Conservation (phyloP, 257 asterid species). For the Nicotiana undulata region DNA sequence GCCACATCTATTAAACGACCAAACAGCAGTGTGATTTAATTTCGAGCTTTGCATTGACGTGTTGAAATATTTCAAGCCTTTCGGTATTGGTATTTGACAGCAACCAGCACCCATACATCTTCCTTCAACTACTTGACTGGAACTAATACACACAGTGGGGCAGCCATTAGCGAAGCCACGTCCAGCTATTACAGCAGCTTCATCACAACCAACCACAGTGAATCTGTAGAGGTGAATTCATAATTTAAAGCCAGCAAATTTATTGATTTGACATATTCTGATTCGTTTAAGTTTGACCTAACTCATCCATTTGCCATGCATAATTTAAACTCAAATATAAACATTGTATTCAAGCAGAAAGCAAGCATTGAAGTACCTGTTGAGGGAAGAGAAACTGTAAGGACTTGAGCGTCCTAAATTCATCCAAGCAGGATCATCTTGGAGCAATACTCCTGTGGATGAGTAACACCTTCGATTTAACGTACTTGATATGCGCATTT, state of each 20-base stretch:
- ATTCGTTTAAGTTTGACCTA: background rate
- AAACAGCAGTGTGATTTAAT: conserved; percentile 24
- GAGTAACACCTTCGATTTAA: conserved; percentile 18
- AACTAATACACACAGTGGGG: conserved; percentile 28
- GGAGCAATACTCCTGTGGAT: conserved; percentile 10
- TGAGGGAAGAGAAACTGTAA: conserved; percentile 43
- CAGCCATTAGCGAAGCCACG: conserved; percentile 43
- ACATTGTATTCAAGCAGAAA: no score
- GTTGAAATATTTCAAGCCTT: conserved; percentile 16
- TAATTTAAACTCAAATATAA: no score
- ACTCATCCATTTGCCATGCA: no score
- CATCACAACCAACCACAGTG: conserved; percentile 59
- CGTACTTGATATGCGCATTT: conserved; percentile 36
- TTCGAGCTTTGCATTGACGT: conserved; percentile 2
- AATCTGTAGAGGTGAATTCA: conserved; percentile 6
- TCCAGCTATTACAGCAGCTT: conserved; percentile 24
- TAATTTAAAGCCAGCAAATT: no score
- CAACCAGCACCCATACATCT: conserved; percentile 61
- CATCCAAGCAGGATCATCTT: conserved; percentile 7
- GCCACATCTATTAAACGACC: conserved; percentile 39
- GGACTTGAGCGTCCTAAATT: conserved; percentile 16
- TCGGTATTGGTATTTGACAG: conserved; percentile 57
- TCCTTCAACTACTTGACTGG: conserved; percentile 31
- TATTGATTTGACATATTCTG: no score
- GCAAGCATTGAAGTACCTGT: conserved; percentile 9